Conservation (phyloP, 257 asterid genomes). For the Ehretia macrophylla region DNA sequence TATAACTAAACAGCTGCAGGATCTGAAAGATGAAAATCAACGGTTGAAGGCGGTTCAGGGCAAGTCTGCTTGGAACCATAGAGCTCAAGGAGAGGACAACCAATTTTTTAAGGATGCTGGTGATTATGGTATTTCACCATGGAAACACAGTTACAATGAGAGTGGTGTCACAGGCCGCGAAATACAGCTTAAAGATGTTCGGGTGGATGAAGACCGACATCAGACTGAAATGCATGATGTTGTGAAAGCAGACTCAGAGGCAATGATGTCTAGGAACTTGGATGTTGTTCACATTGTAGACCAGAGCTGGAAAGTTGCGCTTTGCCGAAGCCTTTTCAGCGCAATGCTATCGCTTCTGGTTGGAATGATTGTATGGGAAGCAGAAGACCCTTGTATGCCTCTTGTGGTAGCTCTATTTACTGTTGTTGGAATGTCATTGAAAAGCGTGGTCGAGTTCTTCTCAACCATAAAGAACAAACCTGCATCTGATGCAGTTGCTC, state of each 20-base stretch:
- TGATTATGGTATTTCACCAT: not conserved
- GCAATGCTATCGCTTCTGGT: constrained; percentile 47
- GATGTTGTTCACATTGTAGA: constrained; percentile 9
- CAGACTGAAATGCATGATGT: too few relatives aligned
- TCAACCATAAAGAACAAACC: constrained; percentile 36
- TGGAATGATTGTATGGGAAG: constrained; percentile 56
- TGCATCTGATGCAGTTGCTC: constrained; percentile 49
- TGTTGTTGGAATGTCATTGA: constrained; percentile 49
- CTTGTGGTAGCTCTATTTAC: constrained; percentile 49
- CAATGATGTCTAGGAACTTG: not conserved
- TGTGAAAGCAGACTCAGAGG: constrained; percentile 2
- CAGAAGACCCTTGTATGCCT: constrained; percentile 64
- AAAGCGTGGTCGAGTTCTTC: constrained; percentile 40
- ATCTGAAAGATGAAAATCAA: constrained; percentile 38
- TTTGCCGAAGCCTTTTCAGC: constrained; percentile 51
- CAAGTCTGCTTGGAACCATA: constrained; percentile 24
- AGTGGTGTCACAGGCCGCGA: not conserved
- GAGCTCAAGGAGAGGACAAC: too few relatives aligned
- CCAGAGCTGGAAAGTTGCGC: constrained; percentile 36
- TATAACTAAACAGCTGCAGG: constrained; percentile 38
- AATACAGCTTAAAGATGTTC: not conserved
- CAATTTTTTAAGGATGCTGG: too few relatives aligned
- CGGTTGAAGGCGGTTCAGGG: constrained; percentile 37
- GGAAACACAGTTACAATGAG: constrained; percentile 2
- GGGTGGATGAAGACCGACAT: constrained; percentile 13